phyloP scores from a whole-genome alignment of 805 yeast species.

The Kodamaea laetipori region DNA sequence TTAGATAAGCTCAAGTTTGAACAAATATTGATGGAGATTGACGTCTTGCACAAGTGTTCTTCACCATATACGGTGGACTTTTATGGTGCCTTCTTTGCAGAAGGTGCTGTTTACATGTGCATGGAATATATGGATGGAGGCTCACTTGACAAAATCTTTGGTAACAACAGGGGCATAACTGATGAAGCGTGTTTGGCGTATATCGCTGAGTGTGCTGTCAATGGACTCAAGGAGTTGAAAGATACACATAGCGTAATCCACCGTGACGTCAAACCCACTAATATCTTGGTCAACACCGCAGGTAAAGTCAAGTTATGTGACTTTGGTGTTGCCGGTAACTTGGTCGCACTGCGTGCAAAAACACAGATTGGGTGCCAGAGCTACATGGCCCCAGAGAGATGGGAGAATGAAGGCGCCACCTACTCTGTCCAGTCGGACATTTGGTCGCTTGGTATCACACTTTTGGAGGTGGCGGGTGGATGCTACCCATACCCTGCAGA shows the following conservation, averaged over 20 bases:
- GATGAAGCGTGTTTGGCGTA: constrained; percentile 80
- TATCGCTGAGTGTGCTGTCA: constrained; percentile 75
- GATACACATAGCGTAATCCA: constrained; percentile 92
- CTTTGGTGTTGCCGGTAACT: constrained; percentile 93
- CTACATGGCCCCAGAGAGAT: constrained; percentile 98
- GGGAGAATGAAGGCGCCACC: constrained; percentile 73
- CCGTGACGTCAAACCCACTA: constrained; percentile 96
- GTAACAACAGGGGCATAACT: constrained; percentile 55
- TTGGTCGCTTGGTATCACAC: constrained; percentile 90
- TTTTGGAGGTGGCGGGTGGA: constrained; percentile 88
- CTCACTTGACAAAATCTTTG: constrained; percentile 83
- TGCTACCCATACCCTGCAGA: constrained; percentile 96
- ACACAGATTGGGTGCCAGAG: constrained; percentile 98
- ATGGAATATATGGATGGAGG: constrained; percentile 99
- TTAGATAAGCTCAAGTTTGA: constrained; percentile 91
- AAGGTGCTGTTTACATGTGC: constrained; percentile 97
- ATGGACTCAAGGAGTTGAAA: constrained; percentile 80
- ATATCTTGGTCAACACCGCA: constrained; percentile 73
- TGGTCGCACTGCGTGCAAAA: constrained; percentile 91
- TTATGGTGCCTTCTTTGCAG: constrained; percentile 96
- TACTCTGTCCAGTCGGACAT: constrained; percentile 94
- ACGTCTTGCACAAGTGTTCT: constrained; percentile 86
- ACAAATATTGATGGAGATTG: constrained; percentile 95
- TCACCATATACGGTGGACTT: constrained; percentile 93
- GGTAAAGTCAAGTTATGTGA: constrained; percentile 95